Conservation (phyloP, 129 eudicot species). For the Smallanthus sonchifolius region DNA sequence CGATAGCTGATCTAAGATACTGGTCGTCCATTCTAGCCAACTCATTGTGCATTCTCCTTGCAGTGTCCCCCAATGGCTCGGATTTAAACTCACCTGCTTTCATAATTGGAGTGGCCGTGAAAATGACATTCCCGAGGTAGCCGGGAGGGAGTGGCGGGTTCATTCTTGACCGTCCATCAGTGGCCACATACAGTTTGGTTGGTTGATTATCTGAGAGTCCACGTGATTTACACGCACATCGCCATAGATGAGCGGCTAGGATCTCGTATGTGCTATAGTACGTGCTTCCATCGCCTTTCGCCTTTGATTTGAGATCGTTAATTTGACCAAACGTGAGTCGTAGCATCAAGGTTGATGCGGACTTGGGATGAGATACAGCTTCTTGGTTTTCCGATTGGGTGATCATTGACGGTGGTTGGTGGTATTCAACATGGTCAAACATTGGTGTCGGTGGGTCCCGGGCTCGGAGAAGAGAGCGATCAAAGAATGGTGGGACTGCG, state of each 20-base stretch:
- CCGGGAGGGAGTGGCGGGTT: constrained; percentile 51
- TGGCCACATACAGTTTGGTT: constrained; percentile 46
- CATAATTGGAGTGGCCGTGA: constrained; percentile 43
- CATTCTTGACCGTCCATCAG: constrained; percentile 49
- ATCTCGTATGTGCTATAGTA: constrained; percentile 43
- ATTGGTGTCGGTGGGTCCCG: constrained; percentile 47
- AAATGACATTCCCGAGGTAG: constrained; percentile 59
- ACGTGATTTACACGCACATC: constrained; percentile 53
- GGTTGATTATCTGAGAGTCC: constrained; percentile 38
- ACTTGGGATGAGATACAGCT: constrained; percentile 2
- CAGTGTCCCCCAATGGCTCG: constrained; percentile 35
- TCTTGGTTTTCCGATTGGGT: neutral
- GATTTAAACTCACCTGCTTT: constrained; percentile 35
- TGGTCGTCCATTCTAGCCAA: constrained; percentile 42
- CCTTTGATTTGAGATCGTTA: constrained; percentile 37
- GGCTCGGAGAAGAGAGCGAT: constrained; percentile 55
- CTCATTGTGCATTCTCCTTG: constrained; percentile 38
- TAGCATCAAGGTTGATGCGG: constrained; percentile 31
- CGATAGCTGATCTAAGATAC: constrained; percentile 59
- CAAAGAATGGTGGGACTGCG: constrained; percentile 53
- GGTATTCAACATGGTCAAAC: constrained; percentile 47
- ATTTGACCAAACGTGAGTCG: constrained; percentile 44
- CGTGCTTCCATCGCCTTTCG: constrained; percentile 24
- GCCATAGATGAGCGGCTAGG: constrained; percentile 64
- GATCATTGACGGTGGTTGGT: constrained; percentile 39